These are phyloP conservation scores for Knoxdaviesia capensis DNA, from an alignment of 2,329 filamentous ascomycete species.

Conservation along the genomic window DNA sequence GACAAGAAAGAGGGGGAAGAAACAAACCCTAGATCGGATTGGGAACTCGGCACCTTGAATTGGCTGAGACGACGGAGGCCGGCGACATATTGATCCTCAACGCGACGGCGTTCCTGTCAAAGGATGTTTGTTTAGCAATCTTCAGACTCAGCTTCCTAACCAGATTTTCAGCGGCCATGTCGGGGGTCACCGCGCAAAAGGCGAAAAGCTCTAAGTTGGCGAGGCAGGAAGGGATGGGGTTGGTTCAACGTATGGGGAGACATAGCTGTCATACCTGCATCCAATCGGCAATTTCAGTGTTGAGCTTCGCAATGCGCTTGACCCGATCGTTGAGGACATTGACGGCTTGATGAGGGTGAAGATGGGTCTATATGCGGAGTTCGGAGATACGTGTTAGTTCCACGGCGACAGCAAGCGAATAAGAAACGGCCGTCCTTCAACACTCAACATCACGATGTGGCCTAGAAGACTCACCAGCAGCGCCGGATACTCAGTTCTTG, in stretches of 20 bases:
- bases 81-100: conserved; percentile 78
- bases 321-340: conserved; percentile 70
- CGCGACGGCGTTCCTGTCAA: conserved; percentile 64
- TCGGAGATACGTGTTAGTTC: neutral
- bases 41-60: conserved; percentile 52
- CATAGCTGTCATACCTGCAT: conserved; percentile 47
- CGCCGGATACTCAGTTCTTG: conserved; percentile 77
- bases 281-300: conserved; percentile 89
- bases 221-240: neutral
- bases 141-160: too few relatives aligned
- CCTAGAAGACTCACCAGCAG: conserved; percentile 54
- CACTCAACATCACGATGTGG: too few relatives aligned
- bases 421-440: too few relatives aligned
- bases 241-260: neutral
- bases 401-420: neutral
- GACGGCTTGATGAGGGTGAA: conserved; percentile 69
- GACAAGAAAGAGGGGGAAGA: too few relatives aligned
- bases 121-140: neutral
- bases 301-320: conserved; percentile 68
- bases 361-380: conserved; percentile 37
- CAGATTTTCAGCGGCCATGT: too few relatives aligned
- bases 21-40: conserved; percentile 69
- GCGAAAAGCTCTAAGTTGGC: neutral
- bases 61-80: conserved; percentile 64
- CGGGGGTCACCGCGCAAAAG: too few relatives aligned